These are phyloP conservation scores for Aphanomyces cochlioides DNA, from an alignment of 352 stramenopile species.

Conservation along the genomic window DNA sequence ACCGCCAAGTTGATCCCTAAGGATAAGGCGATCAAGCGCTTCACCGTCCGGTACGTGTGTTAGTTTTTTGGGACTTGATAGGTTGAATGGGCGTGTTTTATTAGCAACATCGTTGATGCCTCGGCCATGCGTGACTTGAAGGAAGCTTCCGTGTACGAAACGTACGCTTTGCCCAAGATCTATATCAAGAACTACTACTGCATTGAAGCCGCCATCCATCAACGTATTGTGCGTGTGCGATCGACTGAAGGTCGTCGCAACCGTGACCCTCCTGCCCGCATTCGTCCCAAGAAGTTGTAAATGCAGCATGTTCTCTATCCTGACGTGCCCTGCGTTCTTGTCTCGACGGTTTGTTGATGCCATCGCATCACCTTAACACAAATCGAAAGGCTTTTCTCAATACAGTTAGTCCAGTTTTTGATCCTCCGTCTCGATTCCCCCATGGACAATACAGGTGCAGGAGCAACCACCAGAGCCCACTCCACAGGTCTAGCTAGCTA, in stretches of 20 bases:
- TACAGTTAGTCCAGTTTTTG: constrained; percentile 4
- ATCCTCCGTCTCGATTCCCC: not conserved
- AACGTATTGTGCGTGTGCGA: constrained; percentile 98
- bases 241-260: constrained; percentile 90
- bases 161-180: constrained; percentile 99
- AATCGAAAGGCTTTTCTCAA: constrained; percentile 26
- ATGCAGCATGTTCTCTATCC: constrained; percentile 13
- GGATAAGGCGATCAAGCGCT: constrained; percentile 92
- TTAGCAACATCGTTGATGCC: constrained; percentile 98
- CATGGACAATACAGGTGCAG: too few relatives aligned
- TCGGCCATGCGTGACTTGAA: constrained; percentile 98
- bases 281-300: constrained; percentile 67
- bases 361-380: constrained; percentile 11
- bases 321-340: constrained; percentile 6
- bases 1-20: constrained; percentile 99
- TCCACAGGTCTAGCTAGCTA: too few relatives aligned
- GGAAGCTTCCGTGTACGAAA: constrained; percentile 97
- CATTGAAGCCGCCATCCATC: constrained; percentile 98
- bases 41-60: constrained; percentile 81
- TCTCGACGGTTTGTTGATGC: constrained; percentile 8
- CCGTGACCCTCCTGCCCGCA: constrained; percentile 90
- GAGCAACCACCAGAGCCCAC: too few relatives aligned
- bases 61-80: not conserved
- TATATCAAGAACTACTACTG: constrained; percentile 99
- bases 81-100: not conserved